A percentile compares a stretch with the other conserved stretches of the same genome.
phyloP scores from a whole-genome alignment of 345 rosid genomes.

The Alliaria petiolata region DNA sequence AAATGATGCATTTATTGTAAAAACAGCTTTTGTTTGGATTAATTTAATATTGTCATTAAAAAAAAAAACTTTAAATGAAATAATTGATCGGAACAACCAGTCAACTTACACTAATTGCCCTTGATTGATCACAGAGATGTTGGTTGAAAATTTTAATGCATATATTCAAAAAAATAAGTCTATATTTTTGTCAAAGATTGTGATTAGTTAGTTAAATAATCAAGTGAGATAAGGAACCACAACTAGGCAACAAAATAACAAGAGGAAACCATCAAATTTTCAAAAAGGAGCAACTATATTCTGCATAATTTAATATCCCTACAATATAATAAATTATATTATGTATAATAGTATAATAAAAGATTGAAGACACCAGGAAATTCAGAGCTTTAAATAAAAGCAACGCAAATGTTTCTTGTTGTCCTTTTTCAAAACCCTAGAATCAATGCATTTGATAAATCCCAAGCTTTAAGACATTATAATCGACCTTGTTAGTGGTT shows the following conservation, averaged over 20 bases:
- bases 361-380: slow-evolving; percentile 30
- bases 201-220: slow-evolving; percentile 24
- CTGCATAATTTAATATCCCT: slow-evolving; percentile 24
- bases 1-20: no score
- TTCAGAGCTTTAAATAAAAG: slow-evolving; percentile 36
- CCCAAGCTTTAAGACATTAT: slow-evolving; percentile 46
- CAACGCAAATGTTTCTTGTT: slow-evolving; percentile 55
- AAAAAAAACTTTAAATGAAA: not conserved
- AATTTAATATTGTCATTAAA: not conserved
- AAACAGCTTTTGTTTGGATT: no score
- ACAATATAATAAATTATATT: slow-evolving; percentile 7
- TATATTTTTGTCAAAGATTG: not conserved
- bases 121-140: slow-evolving; percentile 7
- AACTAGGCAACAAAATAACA: slow-evolving; percentile 62
- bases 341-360: slow-evolving; percentile 24
- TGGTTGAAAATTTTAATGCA: not conserved
- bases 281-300: slow-evolving; percentile 41
- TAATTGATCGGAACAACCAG: slow-evolving; percentile 26
- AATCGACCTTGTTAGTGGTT: slow-evolving; percentile 30
- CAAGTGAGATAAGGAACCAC: slow-evolving; percentile 47
- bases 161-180: not conserved
- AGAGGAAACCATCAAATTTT: slow-evolving; percentile 64
- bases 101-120: slow-evolving; percentile 18
- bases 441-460: slow-evolving; percentile 52
- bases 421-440: slow-evolving; percentile 63